Evolutionary conservation across 352 stramenopile genomes (phyloP).

Genomic region (Phytophthora sp.): DNA sequence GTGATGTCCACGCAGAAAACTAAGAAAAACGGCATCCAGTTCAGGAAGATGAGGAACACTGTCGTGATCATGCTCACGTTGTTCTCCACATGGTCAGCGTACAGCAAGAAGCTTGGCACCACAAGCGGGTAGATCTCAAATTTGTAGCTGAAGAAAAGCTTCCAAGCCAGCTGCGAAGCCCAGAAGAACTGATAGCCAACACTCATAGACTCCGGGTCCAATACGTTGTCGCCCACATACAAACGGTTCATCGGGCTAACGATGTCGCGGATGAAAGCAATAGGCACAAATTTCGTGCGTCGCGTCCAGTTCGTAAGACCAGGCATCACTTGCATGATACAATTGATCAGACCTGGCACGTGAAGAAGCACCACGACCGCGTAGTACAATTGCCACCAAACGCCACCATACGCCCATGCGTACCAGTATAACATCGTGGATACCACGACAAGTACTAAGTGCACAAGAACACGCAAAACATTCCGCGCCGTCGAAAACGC

Average conservation of each 20-base stretch:
- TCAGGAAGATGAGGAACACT: conserved; percentile 91
- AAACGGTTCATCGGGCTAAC: conserved; percentile 97
- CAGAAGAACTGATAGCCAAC: conserved; percentile 96
- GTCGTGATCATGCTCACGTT: conserved; percentile 86
- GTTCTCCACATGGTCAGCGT: conserved; percentile 95
- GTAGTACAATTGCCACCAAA: conserved; percentile 79
- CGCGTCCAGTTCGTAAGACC: conserved; percentile 85
- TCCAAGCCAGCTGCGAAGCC: conserved; percentile 94
- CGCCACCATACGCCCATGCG: conserved; percentile 62
- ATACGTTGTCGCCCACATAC: conserved; percentile 96
- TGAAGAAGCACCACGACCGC: conserved; percentile 58
- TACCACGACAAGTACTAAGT: conserved; percentile 63
- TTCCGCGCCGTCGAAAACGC: conserved; percentile 81
- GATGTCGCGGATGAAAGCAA: conserved; percentile 77
- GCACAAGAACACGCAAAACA: conserved; percentile 82
- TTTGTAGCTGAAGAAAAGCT: conserved; percentile 98
- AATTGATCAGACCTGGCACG: conserved; percentile 74
- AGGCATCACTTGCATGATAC: conserved; percentile 77
- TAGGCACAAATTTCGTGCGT: conserved; percentile 62
- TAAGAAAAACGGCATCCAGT: conserved; percentile 98
- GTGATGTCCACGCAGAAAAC: conserved; percentile 99
- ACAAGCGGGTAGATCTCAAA: conserved; percentile 98
- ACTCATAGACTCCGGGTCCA: conserved; percentile 92
- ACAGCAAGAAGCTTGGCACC: conserved; percentile 95
- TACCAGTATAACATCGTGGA: conserved; percentile 86